Evolutionary conservation across 805 yeast genomes (phyloP).

Genomic region (Jamesozyma piceae): DNA sequence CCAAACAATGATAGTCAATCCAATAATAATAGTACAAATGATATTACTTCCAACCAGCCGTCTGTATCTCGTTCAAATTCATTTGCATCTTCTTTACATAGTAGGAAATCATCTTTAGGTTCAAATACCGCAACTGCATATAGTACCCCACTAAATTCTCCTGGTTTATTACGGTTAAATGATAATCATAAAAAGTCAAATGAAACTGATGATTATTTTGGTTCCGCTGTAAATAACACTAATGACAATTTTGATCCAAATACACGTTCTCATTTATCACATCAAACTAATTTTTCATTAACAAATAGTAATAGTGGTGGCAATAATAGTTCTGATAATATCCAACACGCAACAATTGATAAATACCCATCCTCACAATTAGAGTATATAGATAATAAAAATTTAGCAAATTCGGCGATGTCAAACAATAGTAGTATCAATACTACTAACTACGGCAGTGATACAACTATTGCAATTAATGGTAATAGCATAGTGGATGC

Average conservation of each 20-base stretch:
- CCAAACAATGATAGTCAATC: neutral
- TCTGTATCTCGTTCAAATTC: conserved; percentile 20
- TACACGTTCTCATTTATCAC: conserved; percentile 1
- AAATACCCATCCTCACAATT: conserved; percentile 1
- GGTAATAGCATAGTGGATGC: neutral
- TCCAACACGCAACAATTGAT: neutral
- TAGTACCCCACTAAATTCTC: conserved; percentile 29
- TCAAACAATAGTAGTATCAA: neutral
- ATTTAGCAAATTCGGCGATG: neutral
- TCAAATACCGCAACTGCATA: conserved; percentile 25
- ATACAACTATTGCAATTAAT: neutral
- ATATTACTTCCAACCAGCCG: neutral
- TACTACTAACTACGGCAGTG: neutral
- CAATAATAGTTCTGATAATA: neutral
- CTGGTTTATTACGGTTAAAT: conserved; percentile 15
- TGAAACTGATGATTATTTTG: conserved; percentile 17
- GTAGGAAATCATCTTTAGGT: conserved; percentile 26
- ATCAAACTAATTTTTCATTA: conserved; percentile 1
- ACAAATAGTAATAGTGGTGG: conserved; percentile 1
- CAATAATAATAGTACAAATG: neutral
- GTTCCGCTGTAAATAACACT: neutral
- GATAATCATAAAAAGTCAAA: neutral
- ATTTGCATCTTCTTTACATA: conserved; percentile 24
- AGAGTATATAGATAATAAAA: neutral
- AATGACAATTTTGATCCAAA: neutral